Evolutionary conservation across 352 stramenopile species (phyloP).

Genomic region (Phytophthora meadii): DNA sequence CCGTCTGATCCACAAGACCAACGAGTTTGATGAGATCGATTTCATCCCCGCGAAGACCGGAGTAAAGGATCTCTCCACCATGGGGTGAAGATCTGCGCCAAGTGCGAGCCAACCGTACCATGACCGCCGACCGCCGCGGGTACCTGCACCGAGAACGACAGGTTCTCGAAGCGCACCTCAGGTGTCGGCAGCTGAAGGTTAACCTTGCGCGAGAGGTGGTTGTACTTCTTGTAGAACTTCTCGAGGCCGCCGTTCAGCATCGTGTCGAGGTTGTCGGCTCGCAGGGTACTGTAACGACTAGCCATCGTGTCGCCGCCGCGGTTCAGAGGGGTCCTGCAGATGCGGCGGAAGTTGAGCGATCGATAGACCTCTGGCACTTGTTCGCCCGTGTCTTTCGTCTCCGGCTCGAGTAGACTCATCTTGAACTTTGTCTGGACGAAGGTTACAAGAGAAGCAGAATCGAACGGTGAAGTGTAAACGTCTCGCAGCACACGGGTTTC

Average conservation of each 20-base stretch:
- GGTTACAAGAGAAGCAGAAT: not conserved
- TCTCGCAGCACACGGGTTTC: not conserved
- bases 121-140: slow-evolving; percentile 49
- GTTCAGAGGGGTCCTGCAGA: slow-evolving; percentile 70
- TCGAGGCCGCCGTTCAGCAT: slow-evolving; percentile 75
- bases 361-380: slow-evolving; percentile 50
- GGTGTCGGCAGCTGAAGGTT: slow-evolving; percentile 45
- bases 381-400: not conserved
- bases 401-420: not conserved
- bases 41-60: slow-evolving; percentile 53
- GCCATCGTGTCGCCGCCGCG: slow-evolving; percentile 37
- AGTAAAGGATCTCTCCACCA: slow-evolving; percentile 67
- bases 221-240: slow-evolving; percentile 87
- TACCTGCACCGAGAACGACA: slow-evolving; percentile 71
- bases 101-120: slow-evolving; percentile 62
- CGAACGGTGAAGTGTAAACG: not conserved
- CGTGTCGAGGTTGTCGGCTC: slow-evolving; percentile 70
- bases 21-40: slow-evolving; percentile 75
- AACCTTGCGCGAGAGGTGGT: slow-evolving; percentile 72
- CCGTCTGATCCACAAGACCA: slow-evolving; percentile 58
- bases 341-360: slow-evolving; percentile 70
- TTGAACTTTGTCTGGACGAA: not conserved
- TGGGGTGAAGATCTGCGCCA: slow-evolving; percentile 61
- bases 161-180: slow-evolving; percentile 81
- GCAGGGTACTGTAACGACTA: slow-evolving; percentile 51